Conservation (phyloP, 441 rosid species). For the Populus hybrid region DNA sequence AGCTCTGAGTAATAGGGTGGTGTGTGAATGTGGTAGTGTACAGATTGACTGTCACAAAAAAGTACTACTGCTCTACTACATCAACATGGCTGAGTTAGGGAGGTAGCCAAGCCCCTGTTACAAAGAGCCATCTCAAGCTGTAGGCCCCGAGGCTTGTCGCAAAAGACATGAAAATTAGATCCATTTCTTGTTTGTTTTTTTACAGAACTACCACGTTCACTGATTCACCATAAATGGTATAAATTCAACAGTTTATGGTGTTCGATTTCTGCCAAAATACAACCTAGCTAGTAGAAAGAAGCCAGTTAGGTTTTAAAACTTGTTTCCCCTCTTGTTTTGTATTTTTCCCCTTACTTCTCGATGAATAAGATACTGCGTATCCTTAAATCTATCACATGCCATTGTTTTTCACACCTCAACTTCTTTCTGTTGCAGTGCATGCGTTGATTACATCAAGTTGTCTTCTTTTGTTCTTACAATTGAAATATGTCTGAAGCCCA, state of each 20-base stretch:
- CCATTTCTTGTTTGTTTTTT: conserved; percentile 24
- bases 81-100: not conserved
- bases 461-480: not conserved
- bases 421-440: not conserved
- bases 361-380: not conserved
- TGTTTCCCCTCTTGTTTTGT: not conserved
- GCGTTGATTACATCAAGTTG: not conserved
- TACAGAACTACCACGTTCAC: conserved; percentile 6
- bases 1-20: conserved; percentile 13
- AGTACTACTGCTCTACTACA: not conserved
- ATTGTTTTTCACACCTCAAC: not conserved
- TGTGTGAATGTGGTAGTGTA: conserved; percentile 6
- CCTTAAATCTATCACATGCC: not conserved
- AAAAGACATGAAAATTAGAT: conserved; percentile 20
- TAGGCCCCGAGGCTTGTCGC: conserved; percentile 23
- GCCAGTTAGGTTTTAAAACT: not conserved
- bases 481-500: not conserved
- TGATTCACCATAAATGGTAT: conserved; percentile 24
- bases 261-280: not conserved
- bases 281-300: not conserved
- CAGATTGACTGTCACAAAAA: conserved; percentile 14
- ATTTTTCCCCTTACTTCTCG: not conserved
- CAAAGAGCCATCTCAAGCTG: conserved; percentile 6
- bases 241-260: not conserved
- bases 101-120: conserved; percentile 2